Percentiles rank a stretch among this genome's conserved stretches.
These are phyloP conservation scores for Backusella psychrophila DNA, from an alignment of 192 early-diverging fungal genomes.

Conservation along the genomic window DNA sequence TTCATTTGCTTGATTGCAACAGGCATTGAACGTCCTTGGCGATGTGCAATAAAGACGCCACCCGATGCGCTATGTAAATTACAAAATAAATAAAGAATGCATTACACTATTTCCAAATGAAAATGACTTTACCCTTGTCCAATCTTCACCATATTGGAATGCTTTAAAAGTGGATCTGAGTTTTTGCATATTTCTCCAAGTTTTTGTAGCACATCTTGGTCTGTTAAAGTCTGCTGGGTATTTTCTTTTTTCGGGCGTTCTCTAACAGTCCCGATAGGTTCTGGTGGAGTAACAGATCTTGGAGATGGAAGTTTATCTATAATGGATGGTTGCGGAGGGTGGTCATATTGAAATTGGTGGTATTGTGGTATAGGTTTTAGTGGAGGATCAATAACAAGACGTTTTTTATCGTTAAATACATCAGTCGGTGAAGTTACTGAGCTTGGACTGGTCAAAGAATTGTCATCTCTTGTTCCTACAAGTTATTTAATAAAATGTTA, in stretches of 20 bases:
- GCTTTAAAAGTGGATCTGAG: constrained; percentile 77
- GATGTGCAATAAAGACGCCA: constrained; percentile 85
- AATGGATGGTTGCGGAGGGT: not conserved
- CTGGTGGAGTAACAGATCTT: constrained; percentile 2
- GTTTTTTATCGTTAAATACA: not conserved
- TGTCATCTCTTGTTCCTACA: not conserved
- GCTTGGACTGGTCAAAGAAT: not conserved
- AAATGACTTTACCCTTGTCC: constrained; percentile 36
- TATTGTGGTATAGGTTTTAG: not conserved
- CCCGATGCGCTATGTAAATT: constrained; percentile 73
- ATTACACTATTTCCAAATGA: not conserved
- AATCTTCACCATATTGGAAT: constrained; percentile 42
- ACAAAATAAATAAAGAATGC: not conserved
- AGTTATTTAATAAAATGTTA: not conserved
- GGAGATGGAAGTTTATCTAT: not conserved
- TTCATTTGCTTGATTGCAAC: constrained; percentile 99
- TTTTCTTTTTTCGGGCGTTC: constrained; percentile 20
- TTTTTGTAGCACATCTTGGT: constrained; percentile 80
- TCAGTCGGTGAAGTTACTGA: not conserved
- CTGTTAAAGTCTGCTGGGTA: constrained; percentile 21
- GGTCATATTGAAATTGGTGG: not conserved
- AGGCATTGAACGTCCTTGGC: constrained; percentile 40
- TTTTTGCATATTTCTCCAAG: constrained; percentile 83
- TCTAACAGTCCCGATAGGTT: constrained; percentile 21
- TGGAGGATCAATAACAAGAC: not conserved